Evolutionary conservation across 768 basidiomycete genomes (phyloP).

Genomic region (Phanerochaete sordida): DNA sequence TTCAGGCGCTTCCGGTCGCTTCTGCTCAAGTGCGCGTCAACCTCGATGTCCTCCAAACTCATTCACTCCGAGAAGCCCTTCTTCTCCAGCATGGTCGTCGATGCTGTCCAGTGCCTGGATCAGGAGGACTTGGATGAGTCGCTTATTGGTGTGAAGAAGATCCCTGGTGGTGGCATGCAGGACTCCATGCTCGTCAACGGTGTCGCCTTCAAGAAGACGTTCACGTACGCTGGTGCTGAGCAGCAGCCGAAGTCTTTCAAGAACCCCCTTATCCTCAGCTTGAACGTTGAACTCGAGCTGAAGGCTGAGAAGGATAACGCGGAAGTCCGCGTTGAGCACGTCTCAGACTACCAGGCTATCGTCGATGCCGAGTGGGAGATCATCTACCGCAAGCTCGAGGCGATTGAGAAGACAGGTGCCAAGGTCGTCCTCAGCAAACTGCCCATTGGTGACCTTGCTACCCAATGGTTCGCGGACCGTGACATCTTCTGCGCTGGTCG

Average conservation of each 20-base stretch:
- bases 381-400: constrained; percentile 95
- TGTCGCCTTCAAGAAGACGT: constrained; percentile 99
- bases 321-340: constrained; percentile 94
- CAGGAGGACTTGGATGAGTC: constrained; percentile 93
- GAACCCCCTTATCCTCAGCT: constrained; percentile 84
- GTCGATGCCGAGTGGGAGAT: constrained; percentile 99
- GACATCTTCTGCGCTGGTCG: constrained; percentile 99
- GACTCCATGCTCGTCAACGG: constrained; percentile 88
- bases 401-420: constrained; percentile 93
- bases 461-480: constrained; percentile 98
- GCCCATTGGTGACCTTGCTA: constrained; percentile 97
- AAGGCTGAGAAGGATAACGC: constrained; percentile 99
- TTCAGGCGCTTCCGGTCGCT: constrained; percentile 88
- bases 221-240: constrained; percentile 98
- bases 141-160: constrained; percentile 96
- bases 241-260: constrained; percentile 95
- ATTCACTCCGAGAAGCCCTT: constrained; percentile 99
- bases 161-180: constrained; percentile 96
- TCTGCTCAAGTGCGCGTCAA: constrained; percentile 93
- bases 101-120: constrained; percentile 90
- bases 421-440: constrained; percentile 97
- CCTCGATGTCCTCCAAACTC: constrained; percentile 99
- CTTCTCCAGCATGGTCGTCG: constrained; percentile 98
- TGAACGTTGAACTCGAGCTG: constrained; percentile 97
- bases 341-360: constrained; percentile 98